phyloP scores from a whole-genome alignment of 164 flowering plant species.

The Vitis vinifera region ASM3070453v1 NC_081812.1:12712001-12712500 shows the following conservation, averaged over 20 bases:
- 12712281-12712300: neutral
- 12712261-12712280: neutral
- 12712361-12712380: too few relatives aligned
- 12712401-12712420: too few relatives aligned
- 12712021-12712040: conserved; percentile 89
- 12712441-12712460: too few relatives aligned
- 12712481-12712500: too few relatives aligned
- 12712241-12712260: neutral
- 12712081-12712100: conserved; percentile 87
- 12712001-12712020: conserved; percentile 95
- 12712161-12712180: conserved; percentile 93
- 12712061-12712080: conserved; percentile 72
- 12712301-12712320: neutral
- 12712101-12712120: conserved; percentile 89
- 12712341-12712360: neutral
- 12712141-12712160: conserved; percentile 87
- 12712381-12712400: too few relatives aligned
- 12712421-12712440: too few relatives aligned
- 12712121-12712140: conserved; percentile 81
- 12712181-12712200: neutral
- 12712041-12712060: conserved; percentile 78
- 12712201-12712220: neutral
- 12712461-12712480: too few relatives aligned
- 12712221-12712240: neutral
- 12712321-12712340: neutral